Base-by-base conservation (phyloP, 345 rosid species). In the Streptanthus diversifolius region DNA sequence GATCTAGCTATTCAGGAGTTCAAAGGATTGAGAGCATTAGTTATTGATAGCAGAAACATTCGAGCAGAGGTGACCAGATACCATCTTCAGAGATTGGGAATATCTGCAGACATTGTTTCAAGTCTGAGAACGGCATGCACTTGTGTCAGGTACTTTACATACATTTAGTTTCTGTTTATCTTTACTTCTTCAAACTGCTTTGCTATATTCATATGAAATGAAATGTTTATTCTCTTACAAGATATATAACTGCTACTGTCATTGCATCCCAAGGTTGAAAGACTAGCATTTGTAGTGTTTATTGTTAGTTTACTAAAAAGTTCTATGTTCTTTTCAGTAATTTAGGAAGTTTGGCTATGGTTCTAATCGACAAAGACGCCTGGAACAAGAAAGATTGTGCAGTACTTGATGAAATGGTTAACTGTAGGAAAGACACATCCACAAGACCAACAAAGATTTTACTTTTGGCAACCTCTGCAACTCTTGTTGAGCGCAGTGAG, bases 1-100 rank as follows among this genome's bases (percentile, higher is more conserved):
- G 80, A 86, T 73, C 76, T 81, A n/a, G 64, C 74, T 63, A 58
- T 81, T 45, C 66, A 80, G 32, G 90, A 89, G 49, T 85, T 87
- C 67, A 75, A 13, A 82, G 93, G 96, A 54, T 54, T 82, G 79
- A 80, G 63, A 53, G 96, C 96, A 29, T 79, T 95, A 62, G 84
- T 95, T 71, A 70, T 95, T 80, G 99, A 95, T 83, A 73, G 78
- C 64, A 83, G 84, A 80, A 79, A 77, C 63, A 82, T 87, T 36
- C 90, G 96, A 48, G 89, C 93, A 7, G 97, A 87, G 85, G 95
- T 90, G 41, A 83, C 95, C 2, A 54, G 81, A 45, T 91, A 91
- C 69, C 96, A 88, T 82, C 88, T 95, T 27, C 71, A 61, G 73
- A 87, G 97, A 66, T 67, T 95, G 80, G 95, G 90, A 39, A 79